Base-by-base conservation (phyloP, 228 moss, liverwort and hornwort genomes). In the Sphagnum magellanicum region DNA sequence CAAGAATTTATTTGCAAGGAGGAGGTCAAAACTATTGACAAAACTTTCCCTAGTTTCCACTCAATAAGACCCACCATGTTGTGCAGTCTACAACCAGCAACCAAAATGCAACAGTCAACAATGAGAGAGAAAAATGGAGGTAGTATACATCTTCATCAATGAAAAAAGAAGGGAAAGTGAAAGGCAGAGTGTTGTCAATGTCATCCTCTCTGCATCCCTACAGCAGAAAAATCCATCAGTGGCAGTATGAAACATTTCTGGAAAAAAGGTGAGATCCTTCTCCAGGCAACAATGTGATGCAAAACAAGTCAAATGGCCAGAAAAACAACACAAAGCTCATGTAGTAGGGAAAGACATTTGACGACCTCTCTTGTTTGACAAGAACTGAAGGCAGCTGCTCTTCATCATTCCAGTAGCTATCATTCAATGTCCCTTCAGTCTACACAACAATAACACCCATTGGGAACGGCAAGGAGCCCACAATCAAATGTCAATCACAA, bases 151-250 rank as follows among this genome's bases (percentile, higher is more conserved):
- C 93, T 80, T 96, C 96, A 75, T 96, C 96, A 50, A 96, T 96
- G 79, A 92, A 96, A 77, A 88, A 91, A 48, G 96, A 87, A 48
- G 96, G 96, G 74, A 91, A 95, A 48, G 94, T 80, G 73, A 92
- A 88, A 50, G 92, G 83, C 66, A 88, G 78, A 60, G 67, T 77
- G 67, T 77, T 53, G 68, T 88, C 85, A 3, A 8, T 8, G 65
- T 83, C 74, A 65, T 78, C 74, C 77, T 89, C 83, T 73, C 91
- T 93, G 83, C 70, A 77, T 55, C 55, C 32, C 32, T 32, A 32
- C 32, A 32, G 32, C 32, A 32, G 32, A 60, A 55, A 60, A 52
- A 71, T 64, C 71, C 55, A 62, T 50, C 64, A 13, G 8, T 4
- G 16, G 63, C 32, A 32, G 32, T 32, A 32, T 3, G 32, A 32